Conservation (phyloP, 2,329 filamentous ascomycete species). For the Eutypa lata region DNA sequence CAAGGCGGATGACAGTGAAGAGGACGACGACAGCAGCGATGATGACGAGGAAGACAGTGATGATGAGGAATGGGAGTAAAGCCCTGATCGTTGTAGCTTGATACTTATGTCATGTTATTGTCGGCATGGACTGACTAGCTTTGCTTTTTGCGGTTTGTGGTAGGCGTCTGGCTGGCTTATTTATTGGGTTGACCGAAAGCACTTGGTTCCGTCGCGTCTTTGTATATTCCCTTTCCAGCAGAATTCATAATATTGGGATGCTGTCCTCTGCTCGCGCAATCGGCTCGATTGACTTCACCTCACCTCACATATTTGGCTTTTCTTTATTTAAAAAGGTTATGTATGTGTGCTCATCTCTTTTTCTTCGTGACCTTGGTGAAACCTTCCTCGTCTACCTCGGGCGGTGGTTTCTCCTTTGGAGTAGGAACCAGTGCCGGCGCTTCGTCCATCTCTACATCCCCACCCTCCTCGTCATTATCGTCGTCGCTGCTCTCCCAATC, state of each 20-base stretch:
- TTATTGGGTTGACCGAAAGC: conserved; percentile 13
- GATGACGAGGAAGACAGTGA: conserved; percentile 70
- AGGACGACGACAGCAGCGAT: conserved; percentile 64
- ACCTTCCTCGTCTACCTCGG: conserved; percentile 76
- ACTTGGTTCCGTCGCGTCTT: conserved; percentile 13
- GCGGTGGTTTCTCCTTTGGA: conserved; percentile 61
- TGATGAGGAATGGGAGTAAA: conserved; percentile 27
- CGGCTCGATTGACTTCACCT: not conserved
- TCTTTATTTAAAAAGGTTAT: conserved; percentile 1
- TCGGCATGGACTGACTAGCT: no score
- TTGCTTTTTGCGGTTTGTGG: conserved; percentile 8
- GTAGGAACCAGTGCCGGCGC: conserved; percentile 58
- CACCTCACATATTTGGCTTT: not conserved
- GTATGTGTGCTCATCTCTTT: conserved; percentile 44
- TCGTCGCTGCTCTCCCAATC: conserved; percentile 58
- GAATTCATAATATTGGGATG: conserved; percentile 11
- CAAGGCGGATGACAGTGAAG: conserved; percentile 62
- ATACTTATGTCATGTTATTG: conserved; percentile 4
- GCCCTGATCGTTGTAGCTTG: not conserved
- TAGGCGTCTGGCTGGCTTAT: conserved; percentile 14
- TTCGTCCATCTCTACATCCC: conserved; percentile 66
- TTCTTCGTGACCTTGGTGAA: conserved; percentile 73
- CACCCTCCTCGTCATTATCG: conserved; percentile 48
- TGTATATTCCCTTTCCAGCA: conserved; percentile 23
- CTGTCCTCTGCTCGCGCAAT: conserved; percentile 1